A percentile compares a stretch with the other conserved stretches of the same genome.
Evolutionary conservation across 169 alveolate species (phyloP).

Genomic region (Gregarina niphandrodes): DNA sequence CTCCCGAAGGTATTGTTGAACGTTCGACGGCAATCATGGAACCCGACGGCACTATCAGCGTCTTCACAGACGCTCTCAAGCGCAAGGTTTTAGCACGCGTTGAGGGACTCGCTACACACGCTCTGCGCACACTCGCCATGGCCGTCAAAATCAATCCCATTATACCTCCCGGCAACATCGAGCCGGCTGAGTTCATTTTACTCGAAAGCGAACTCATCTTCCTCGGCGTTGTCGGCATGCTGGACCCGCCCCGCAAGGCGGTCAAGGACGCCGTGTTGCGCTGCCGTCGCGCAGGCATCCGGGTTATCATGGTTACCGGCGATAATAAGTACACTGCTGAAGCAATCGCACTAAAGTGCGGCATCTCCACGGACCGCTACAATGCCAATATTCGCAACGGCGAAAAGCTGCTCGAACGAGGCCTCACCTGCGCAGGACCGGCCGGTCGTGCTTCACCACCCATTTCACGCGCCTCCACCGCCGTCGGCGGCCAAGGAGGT

Average conservation of each 20-base stretch:
- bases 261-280: conserved; percentile 62
- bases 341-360: conserved; percentile 83
- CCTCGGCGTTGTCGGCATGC: conserved; percentile 79
- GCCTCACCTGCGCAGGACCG: too few species aligned
- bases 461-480: too few species aligned
- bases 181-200: too few species aligned
- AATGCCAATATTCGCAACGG: too few species aligned
- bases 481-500: neutral
- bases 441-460: too few species aligned
- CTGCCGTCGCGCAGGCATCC: conserved; percentile 86
- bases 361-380: conserved; percentile 39
- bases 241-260: conserved; percentile 94
- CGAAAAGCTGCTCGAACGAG: too few species aligned
- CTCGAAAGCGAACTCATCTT: conserved; percentile 62
- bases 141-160: conserved; percentile 32
- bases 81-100: conserved; percentile 38
- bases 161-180: too few species aligned
- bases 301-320: conserved; percentile 97
- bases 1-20: conserved; percentile 86
- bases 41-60: conserved; percentile 51
- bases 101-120: conserved; percentile 45
- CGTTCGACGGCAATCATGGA: conserved; percentile 28
- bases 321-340: conserved; percentile 91
- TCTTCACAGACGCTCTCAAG: conserved; percentile 44
- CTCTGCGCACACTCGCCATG: conserved; percentile 43